Conservation (phyloP, 108 stramenopile species). For the Pseudonitzschia pungens region DNA sequence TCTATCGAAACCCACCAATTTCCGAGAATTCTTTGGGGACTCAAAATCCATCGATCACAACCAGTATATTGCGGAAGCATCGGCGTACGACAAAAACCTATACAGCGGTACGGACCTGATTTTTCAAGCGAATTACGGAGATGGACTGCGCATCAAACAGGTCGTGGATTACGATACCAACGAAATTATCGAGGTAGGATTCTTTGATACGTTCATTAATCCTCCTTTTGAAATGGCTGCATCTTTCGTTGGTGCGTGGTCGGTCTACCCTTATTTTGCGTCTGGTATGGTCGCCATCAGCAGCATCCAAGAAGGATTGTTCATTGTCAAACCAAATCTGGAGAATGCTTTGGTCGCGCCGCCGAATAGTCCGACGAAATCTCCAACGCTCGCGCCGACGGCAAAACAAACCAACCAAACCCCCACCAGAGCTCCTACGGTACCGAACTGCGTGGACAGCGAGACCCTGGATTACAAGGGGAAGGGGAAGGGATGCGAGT, state of each 20-base stretch:
- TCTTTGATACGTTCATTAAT: conserved; percentile 40
- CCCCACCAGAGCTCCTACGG: background rate
- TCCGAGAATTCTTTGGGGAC: background rate
- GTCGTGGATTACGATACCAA: conserved; percentile 13
- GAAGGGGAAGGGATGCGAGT: background rate
- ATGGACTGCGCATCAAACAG: conserved; percentile 26
- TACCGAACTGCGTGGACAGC: background rate
- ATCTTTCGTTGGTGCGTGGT: conserved; percentile 32
- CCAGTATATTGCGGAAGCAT: conserved; percentile 20
- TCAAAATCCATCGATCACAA: conserved; percentile 41
- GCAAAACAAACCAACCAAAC: background rate
- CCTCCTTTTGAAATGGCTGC: background rate
- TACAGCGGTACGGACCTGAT: conserved; percentile 3
- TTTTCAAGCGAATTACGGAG: conserved; percentile 37
- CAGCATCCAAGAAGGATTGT: conserved; percentile 25
- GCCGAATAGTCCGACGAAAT: conserved; percentile 6
- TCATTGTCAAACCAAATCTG: conserved; percentile 15
- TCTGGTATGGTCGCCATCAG: conserved; percentile 26
- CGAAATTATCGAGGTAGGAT: conserved; percentile 22
- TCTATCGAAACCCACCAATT: background rate
- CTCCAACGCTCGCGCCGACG: conserved; percentile 4
- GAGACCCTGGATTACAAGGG: background rate
- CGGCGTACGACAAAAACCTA: background rate
- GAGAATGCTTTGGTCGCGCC: background rate
- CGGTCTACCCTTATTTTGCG: conserved; percentile 40